A percentile compares a stretch with the other conserved stretches of the same genome.
These are phyloP conservation scores for Cucurbita moschata DNA, from an alignment of 306 rosid genomes.

Conservation along the genomic window DNA sequence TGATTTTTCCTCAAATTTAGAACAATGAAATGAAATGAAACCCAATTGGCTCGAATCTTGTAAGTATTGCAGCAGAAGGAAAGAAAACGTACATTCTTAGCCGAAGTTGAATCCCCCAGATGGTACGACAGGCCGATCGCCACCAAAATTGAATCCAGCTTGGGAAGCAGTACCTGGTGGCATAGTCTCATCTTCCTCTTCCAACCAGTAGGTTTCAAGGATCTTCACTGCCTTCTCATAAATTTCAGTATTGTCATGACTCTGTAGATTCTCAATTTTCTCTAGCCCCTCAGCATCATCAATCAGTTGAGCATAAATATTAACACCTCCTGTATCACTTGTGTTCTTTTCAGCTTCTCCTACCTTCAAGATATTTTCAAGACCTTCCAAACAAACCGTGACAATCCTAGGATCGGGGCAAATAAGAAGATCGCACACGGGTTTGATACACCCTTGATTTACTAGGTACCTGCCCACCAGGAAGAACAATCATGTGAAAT, in stretches of 20 bases:
- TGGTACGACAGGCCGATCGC: conserved; percentile 50
- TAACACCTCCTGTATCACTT: conserved; percentile 48
- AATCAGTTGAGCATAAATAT: conserved; percentile 61
- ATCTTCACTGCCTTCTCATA: conserved; percentile 92
- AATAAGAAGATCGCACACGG: conserved; percentile 64
- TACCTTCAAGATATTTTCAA: conserved; percentile 89
- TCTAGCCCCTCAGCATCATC: conserved; percentile 94
- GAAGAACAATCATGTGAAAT: background rate
- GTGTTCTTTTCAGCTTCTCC: conserved; percentile 80
- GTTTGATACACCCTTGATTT: conserved; percentile 63
- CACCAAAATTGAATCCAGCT: conserved; percentile 59
- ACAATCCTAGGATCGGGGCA: conserved; percentile 93
- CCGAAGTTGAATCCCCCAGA: conserved; percentile 87
- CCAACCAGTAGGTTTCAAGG: conserved; percentile 92
- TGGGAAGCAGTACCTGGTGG: conserved; percentile 71
- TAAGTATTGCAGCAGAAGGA: background rate
- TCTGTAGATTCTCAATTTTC: conserved; percentile 81
- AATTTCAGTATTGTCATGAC: conserved; percentile 88
- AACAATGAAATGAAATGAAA: no score
- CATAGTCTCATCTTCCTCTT: conserved; percentile 94
- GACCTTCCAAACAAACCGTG: conserved; percentile 89
- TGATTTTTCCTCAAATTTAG: background rate
- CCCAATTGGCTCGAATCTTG: background rate
- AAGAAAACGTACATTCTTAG: conserved; percentile 31
- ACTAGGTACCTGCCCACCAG: conserved; percentile 45